Conservation (phyloP, 2,329 filamentous ascomycete species). For the Madurella mycetomatis region DNA sequence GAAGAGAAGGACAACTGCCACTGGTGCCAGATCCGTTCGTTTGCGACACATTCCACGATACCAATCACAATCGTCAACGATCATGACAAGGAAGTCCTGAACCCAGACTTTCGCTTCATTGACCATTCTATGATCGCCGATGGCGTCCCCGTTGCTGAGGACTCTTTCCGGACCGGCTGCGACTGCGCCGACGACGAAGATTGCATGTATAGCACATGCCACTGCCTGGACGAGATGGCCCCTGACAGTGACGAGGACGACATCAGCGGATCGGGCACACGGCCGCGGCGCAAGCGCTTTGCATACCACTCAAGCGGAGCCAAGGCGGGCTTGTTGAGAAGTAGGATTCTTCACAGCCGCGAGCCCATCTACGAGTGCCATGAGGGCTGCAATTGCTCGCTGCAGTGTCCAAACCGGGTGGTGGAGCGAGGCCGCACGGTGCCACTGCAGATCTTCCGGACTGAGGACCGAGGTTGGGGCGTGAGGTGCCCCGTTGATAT, state of each 20-base stretch:
- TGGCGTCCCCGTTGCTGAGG: conserved; percentile 56
- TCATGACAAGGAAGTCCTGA: conserved; percentile 49
- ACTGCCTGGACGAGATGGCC: conserved; percentile 57
- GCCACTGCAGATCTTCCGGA: conserved; percentile 72
- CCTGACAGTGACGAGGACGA: conserved; percentile 54
- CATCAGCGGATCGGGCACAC: conserved; percentile 44
- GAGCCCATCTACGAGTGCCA: conserved; percentile 79
- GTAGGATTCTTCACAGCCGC: conserved; percentile 48
- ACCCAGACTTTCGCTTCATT: conserved; percentile 66
- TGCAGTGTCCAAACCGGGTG: conserved; percentile 66
- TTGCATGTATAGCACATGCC: conserved; percentile 65
- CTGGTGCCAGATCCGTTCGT: conserved; percentile 56
- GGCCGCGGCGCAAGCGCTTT: conserved; percentile 42
- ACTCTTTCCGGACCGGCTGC: conserved; percentile 65
- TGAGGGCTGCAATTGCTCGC: conserved; percentile 60
- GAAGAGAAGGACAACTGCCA: conserved; percentile 46
- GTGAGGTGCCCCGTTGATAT: conserved; percentile 62
- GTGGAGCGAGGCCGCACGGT: conserved; percentile 70
- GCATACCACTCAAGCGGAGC: conserved; percentile 59
- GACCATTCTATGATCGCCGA: conserved; percentile 53
- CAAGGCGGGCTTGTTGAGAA: conserved; percentile 49
- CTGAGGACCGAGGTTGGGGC: conserved; percentile 69
- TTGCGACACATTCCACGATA: conserved; percentile 43
- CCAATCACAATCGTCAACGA: conserved; percentile 63
- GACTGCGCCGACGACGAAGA: conserved; percentile 56